These are phyloP conservation scores for Tetracentron sinense DNA, from an alignment of 164 flowering plant genomes.

Conservation along the genomic window DNA sequence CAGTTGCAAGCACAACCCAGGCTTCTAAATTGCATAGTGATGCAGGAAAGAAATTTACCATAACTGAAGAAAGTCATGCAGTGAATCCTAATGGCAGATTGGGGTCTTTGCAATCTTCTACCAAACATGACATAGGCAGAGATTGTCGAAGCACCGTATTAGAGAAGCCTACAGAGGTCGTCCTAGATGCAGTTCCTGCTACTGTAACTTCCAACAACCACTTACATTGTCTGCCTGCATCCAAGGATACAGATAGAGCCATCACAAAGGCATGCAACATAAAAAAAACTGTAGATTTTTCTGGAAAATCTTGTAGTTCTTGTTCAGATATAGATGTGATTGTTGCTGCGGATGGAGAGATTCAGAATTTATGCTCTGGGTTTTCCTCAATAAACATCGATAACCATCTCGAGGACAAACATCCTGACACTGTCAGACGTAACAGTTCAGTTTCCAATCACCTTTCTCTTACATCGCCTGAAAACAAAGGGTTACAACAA, in stretches of 20 bases:
- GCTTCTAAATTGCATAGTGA: slow-evolving; percentile 32
- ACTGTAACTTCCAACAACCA: slow-evolving; percentile 10
- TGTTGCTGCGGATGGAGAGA: slow-evolving; percentile 18
- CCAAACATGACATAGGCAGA: slow-evolving; percentile 18
- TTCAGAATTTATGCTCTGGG: slow-evolving; percentile 25
- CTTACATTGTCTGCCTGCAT: slow-evolving; percentile 1
- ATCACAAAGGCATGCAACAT: slow-evolving; percentile 9
- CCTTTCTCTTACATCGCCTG: slow-evolving; percentile 8
- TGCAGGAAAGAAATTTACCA: slow-evolving; percentile 29
- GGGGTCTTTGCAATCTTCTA: slow-evolving; percentile 26
- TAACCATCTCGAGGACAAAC: slow-evolving; percentile 9
- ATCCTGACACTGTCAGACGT: slow-evolving; percentile 3
- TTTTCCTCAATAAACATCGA: slow-evolving; percentile 24
- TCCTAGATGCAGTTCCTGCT: slow-evolving; percentile 13
- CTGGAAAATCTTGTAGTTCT: slow-evolving; percentile 16
- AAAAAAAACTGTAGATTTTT: slow-evolving; percentile 19
- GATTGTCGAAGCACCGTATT: slow-evolving; percentile 8
- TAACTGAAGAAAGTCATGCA: slow-evolving; percentile 30
- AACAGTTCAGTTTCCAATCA: slow-evolving; percentile 18
- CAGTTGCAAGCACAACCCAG: slow-evolving; percentile 30
- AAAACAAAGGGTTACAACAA: slow-evolving; percentile 14
- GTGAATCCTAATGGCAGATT: slow-evolving; percentile 24
- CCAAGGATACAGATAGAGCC: slow-evolving; percentile 15
- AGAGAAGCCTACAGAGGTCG: slow-evolving; percentile 12
- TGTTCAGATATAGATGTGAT: slow-evolving; percentile 22